A percentile compares a stretch with the other conserved stretches of the same genome.
Conservation (phyloP, 2,329 filamentous ascomycete genomes). For the Aureobasidium subglaciale region DNA sequence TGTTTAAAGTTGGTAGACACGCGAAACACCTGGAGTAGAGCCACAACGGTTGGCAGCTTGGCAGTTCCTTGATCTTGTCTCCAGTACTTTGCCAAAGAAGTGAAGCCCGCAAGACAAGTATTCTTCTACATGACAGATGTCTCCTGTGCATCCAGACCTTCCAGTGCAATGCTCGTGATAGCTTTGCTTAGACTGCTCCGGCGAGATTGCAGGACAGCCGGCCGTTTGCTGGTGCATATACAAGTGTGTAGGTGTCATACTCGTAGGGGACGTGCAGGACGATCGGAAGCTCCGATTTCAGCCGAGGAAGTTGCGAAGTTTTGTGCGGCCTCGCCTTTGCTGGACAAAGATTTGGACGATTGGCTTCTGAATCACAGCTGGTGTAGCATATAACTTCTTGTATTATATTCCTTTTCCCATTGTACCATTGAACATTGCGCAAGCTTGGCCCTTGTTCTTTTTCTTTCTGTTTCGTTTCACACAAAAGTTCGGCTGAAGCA, state of each 20-base stretch:
- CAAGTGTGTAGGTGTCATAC: conserved; percentile 1
- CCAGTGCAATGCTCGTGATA: not conserved
- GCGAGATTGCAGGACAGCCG: not conserved
- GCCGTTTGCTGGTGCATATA: not conserved
- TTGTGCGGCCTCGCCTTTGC: conserved; percentile 5
- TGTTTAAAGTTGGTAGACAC: not conserved
- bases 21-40: not conserved
- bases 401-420: conserved; percentile 12
- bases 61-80: not conserved
- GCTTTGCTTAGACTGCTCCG: not conserved
- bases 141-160: not conserved
- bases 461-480: not conserved
- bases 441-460: not conserved
- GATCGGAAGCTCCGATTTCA: conserved; percentile 5
- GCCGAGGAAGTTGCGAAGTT: conserved; percentile 8
- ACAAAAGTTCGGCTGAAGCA: conserved; percentile 9
- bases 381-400: conserved; percentile 10
- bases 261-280: not conserved
- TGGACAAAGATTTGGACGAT: conserved; percentile 6
- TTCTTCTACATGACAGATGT: not conserved
- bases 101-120: no score
- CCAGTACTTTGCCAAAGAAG: not conserved
- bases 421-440: conserved; percentile 1
- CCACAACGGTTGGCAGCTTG: conserved; percentile 3
- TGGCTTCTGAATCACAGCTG: conserved; percentile 4